These are phyloP conservation scores for Bipolaris oryzae DNA, from an alignment of 2,329 filamentous ascomycete genomes.

Conservation along the genomic window DNA sequence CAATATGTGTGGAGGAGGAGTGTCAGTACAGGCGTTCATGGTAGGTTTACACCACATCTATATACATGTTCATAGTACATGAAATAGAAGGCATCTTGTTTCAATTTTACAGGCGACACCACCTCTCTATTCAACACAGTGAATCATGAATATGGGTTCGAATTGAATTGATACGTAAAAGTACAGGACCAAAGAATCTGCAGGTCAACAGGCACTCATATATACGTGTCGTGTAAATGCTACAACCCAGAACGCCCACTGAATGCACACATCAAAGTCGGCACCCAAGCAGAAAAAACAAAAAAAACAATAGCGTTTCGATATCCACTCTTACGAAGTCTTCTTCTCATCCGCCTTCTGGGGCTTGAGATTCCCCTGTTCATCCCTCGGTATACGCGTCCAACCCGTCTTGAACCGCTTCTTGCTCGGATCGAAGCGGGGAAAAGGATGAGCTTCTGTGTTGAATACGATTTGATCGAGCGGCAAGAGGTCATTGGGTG, in stretches of 20 bases:
- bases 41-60: neutral
- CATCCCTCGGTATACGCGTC: constrained; percentile 68
- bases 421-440: constrained; percentile 79
- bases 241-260: constrained; percentile 3
- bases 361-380: constrained; percentile 36
- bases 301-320: neutral
- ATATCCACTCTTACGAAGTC: neutral
- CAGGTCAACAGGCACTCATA: neutral
- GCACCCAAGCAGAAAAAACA: too few relatives aligned
- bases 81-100: neutral
- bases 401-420: constrained; percentile 79
- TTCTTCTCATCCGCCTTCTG: constrained; percentile 17
- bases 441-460: constrained; percentile 91
- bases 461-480: constrained; percentile 91
- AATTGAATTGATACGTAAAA: neutral
- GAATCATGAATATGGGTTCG: too few relatives aligned
- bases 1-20: constrained; percentile 1
- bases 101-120: neutral
- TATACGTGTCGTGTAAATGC: neutral
- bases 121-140: too few relatives aligned
- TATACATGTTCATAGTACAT: neutral
- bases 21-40: constrained; percentile 7
- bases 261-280: neutral
- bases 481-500: constrained; percentile 78
- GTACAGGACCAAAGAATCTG: neutral